Base-by-base conservation (phyloP, 2,329 filamentous ascomycete species). In the Fusarium pilosicola region DNA sequence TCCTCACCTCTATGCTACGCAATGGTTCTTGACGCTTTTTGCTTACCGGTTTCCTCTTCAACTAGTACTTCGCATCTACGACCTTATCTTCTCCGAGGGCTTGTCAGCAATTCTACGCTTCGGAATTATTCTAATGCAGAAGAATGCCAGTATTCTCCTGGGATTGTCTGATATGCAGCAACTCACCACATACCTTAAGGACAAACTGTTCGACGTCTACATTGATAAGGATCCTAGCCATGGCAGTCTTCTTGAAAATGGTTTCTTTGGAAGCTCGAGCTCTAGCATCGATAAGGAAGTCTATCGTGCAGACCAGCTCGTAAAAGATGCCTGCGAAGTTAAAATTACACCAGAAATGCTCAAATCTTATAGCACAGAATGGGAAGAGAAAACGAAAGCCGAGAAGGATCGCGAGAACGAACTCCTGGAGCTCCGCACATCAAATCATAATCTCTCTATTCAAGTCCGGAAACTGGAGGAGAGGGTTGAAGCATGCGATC, bases 11-110 rank as follows among this genome's bases (percentile, higher is more conserved):
- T 99, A 99, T 80, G 96, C 96, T 49, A 99, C 96, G 0, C 96
- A 99, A 82, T 99, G 96, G 96, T 99, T 99, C 83, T 88, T 99
- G 56, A 99, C 96, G 0, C 88, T 99, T n/a, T 99, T 99, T 80
- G 95, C 96, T 38, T 99, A 99, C 82, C 93, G 97, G 46, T 99
- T 99, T 82, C 96, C 96, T 14, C 88, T 99, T 13, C 96, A 99
- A 80, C 90, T 99, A 15, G 96, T 99, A 12, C 91, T 99, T 65
- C 93, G 96, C 38, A 97, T 99, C 57, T 99, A 98, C 83, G 96
- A 99, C 80, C 85, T 99, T 62, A 96, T 99, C 58, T 87, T 99
- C 24, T 96, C 94, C 52, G 96, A 98, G 82, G 96, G 97, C 6
- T 87, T 99, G 22, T 94, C 95, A 60, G 96, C 96, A 1, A 96